A percentile compares a stretch with the other conserved stretches of the same genome.
Evolutionary conservation across 2,329 filamentous ascomycete species (phyloP).

Genomic region (Colletotrichum neosansevieriae): DNA sequence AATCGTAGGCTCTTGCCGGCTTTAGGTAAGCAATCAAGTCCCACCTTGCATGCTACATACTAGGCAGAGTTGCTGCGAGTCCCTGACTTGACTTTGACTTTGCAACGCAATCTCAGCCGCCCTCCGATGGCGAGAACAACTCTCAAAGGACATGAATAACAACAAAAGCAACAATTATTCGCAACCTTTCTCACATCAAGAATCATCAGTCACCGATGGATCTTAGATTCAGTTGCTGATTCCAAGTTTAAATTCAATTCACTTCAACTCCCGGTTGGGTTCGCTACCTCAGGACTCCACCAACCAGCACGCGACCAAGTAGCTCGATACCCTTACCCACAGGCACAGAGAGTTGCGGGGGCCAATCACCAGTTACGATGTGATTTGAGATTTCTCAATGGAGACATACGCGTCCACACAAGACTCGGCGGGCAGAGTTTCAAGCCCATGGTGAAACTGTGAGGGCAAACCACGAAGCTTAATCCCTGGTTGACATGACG

Average conservation of each 20-base stretch:
- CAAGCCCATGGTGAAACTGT: constrained; percentile 25
- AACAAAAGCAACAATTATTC: too few species aligned
- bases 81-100: constrained; percentile 14
- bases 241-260: too few species aligned
- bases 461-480: neutral
- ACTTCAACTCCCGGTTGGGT: too few species aligned
- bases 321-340: neutral
- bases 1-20: constrained; percentile 17
- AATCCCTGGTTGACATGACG: constrained; percentile 2
- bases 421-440: constrained; percentile 26
- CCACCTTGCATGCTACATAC: constrained; percentile 33
- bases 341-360: neutral
- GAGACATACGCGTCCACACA: constrained; percentile 19
- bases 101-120: constrained; percentile 16
- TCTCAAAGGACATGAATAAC: too few species aligned
- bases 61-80: neutral
- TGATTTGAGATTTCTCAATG: constrained; percentile 27
- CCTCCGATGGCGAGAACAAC: too few species aligned
- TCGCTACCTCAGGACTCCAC: too few species aligned
- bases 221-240: too few species aligned
- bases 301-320: too few species aligned
- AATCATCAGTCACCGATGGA: too few species aligned
- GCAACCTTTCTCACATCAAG: too few species aligned
- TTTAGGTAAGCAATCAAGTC: neutral
- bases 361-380: constrained; percentile 12